Evolutionary conservation across 75 land plant species (phyloP).

Genomic region (Cupressus sempervirens): DNA sequence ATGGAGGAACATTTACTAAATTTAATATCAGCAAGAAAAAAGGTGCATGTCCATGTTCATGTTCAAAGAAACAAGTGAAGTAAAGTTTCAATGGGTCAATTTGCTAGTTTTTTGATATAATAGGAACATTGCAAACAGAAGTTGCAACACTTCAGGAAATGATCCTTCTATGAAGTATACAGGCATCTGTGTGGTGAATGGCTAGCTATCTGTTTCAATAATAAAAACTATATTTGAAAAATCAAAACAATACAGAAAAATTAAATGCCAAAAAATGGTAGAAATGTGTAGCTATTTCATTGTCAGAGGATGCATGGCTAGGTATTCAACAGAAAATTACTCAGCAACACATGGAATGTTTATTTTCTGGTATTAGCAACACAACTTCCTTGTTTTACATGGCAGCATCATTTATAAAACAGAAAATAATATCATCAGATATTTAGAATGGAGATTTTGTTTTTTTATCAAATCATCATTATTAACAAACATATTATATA

Average conservation of each 20-base stretch:
- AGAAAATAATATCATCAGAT: no score
- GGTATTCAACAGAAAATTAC: no score
- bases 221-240: no score
- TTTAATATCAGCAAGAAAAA: neutral
- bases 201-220: neutral
- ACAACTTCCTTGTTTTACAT: neutral
- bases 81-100: neutral
- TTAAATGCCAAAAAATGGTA: neutral
- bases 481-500: neutral
- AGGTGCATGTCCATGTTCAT: neutral
- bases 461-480: neutral
- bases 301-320: neutral
- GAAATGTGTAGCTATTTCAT: neutral
- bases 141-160: neutral
- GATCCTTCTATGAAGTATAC: neutral
- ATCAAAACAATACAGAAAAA: neutral
- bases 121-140: neutral
- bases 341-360: neutral
- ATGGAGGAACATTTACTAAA: neutral
- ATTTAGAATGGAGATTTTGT: neutral
- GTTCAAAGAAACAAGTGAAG: neutral
- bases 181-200: neutral
- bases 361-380: neutral
- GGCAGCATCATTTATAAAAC: neutral
- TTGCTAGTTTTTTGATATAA: neutral